Base-by-base conservation (phyloP, 2,329 filamentous ascomycete species). In the Aureobasidium subglaciale region DNA sequence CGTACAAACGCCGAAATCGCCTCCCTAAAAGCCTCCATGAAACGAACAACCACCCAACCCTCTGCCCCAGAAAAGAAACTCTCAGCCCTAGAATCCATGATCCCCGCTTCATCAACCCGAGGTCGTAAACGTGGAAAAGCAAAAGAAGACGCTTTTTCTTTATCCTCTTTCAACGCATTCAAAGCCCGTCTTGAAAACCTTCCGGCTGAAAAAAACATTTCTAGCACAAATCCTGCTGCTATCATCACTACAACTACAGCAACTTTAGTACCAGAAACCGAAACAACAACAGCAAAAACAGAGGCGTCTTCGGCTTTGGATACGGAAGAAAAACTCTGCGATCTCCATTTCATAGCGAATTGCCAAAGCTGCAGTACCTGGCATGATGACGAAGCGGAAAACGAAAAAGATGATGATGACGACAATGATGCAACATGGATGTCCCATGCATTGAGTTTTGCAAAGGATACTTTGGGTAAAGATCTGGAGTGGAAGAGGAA, bases 321-420 rank as follows among this genome's bases (percentile, higher is more conserved):
- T 2, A 83, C 87, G 35, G 89, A 95, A 67, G 85, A 83, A 2
- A 79, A 79, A 48, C 77, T 95, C 4, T 99, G 93, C 67, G 93
- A 97, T 68, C 74, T 99, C 32, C 93, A 99, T 69, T 99, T 97
- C 70, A 95, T 99, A 60, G 88, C 87, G 46, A 88, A 95, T 64
- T 99, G 93, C 70, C 90, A 96, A 67, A 96, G 90, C 41, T 97
- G 93, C 70, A 84, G 82, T 57, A 82, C 86, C 0, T 96, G 91
- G 90, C 50, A 54, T n/a, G 87, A 95, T 18, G 84, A 87, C 60
- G 85, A 82, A 24, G 75, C 77, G 11, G 75, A 79, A 20, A 16
- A 75, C 75, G 81, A 85, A 3, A 79, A 78, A 62, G 80, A 82
- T 58, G 83, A 83, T 46, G 68, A 71, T 2, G 71, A 73, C 2